Evolutionary conservation across 345 rosid genomes (phyloP).

Genomic region (Hirschfeldia incana): DNA sequence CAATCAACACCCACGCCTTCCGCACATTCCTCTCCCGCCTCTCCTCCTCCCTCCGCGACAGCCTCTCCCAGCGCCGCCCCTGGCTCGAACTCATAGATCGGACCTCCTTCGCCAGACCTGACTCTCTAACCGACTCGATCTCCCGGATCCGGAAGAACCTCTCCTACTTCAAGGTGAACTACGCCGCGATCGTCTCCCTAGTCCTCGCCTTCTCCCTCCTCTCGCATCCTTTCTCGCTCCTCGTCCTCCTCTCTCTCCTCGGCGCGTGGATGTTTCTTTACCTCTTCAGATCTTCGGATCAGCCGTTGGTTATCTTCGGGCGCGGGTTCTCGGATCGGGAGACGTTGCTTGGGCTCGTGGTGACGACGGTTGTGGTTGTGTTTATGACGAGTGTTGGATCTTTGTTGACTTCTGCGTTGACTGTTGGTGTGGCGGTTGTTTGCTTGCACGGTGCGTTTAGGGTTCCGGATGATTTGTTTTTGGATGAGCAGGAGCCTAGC

Average conservation of each 20-base stretch:
- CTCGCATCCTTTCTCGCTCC: constrained; percentile 37
- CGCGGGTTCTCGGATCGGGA: constrained; percentile 34
- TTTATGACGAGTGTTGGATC: constrained; percentile 43
- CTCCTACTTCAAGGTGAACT: constrained; percentile 58
- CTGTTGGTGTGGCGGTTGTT: constrained; percentile 27
- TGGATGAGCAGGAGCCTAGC: constrained; percentile 35
- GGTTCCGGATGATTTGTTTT: constrained; percentile 41
- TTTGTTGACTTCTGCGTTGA: constrained; percentile 27
- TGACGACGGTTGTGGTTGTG: constrained; percentile 30
- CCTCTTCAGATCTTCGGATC: constrained; percentile 36
- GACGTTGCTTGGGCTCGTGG: constrained; percentile 26
- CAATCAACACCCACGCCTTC: constrained; percentile 34
- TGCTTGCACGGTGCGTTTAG: constrained; percentile 39
- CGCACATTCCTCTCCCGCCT: constrained; percentile 41
- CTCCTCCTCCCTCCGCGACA: constrained; percentile 40
- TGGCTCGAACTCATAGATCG: constrained; percentile 74
- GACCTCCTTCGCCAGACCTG: constrained; percentile 65
- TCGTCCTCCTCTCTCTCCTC: constrained; percentile 29
- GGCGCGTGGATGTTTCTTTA: constrained; percentile 38
- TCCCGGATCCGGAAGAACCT: constrained; percentile 71
- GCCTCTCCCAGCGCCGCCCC: constrained; percentile 52
- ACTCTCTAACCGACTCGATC: constrained; percentile 63
- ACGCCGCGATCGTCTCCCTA: constrained; percentile 28
- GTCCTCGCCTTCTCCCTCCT: constrained; percentile 38
- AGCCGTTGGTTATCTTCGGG: constrained; percentile 28